Percentiles rank a stretch among this genome's conserved stretches.
phyloP scores from a whole-genome alignment of 164 flowering plant species.

The Stephania yunnanensis region DNA sequence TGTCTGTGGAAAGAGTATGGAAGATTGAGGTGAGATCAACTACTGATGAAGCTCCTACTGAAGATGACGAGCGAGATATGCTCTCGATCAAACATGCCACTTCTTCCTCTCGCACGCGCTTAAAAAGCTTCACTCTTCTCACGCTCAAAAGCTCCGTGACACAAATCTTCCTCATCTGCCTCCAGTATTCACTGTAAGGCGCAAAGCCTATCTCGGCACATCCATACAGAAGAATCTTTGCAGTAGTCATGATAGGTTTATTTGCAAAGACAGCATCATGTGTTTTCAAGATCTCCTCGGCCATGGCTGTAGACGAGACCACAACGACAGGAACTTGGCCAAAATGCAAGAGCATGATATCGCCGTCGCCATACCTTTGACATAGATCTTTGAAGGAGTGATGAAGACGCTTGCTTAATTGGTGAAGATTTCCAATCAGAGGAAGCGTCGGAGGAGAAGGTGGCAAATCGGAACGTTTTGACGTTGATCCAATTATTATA shows the following conservation, averaged over 20 bases:
- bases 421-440: constrained; percentile 23
- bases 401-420: constrained; percentile 15
- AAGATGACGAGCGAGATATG: constrained; percentile 8
- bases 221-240: constrained; percentile 15
- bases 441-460: constrained; percentile 13
- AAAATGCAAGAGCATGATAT: constrained; percentile 18
- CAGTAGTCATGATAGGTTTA: constrained; percentile 8
- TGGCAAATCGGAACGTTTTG: background rate
- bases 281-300: constrained; percentile 17
- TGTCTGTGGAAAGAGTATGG: constrained; percentile 2
- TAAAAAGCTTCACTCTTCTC: constrained; percentile 23
- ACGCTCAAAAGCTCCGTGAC: constrained; percentile 20
- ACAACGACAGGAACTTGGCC: constrained; percentile 14
- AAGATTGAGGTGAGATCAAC: constrained; percentile 4
- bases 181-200: constrained; percentile 33
- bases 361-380: constrained; percentile 20
- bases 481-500: background rate
- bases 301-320: constrained; percentile 22
- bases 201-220: constrained; percentile 11
- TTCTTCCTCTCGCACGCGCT: constrained; percentile 19
- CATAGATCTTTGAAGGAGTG: constrained; percentile 13
- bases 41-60: too few relatives aligned
- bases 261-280: constrained; percentile 20
- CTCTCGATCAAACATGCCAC: constrained; percentile 10
- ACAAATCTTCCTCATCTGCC: constrained; percentile 20